Evolutionary conservation across 163 green algal species (phyloP).

Genomic region (Trebouxia gelatinosa): DNA sequence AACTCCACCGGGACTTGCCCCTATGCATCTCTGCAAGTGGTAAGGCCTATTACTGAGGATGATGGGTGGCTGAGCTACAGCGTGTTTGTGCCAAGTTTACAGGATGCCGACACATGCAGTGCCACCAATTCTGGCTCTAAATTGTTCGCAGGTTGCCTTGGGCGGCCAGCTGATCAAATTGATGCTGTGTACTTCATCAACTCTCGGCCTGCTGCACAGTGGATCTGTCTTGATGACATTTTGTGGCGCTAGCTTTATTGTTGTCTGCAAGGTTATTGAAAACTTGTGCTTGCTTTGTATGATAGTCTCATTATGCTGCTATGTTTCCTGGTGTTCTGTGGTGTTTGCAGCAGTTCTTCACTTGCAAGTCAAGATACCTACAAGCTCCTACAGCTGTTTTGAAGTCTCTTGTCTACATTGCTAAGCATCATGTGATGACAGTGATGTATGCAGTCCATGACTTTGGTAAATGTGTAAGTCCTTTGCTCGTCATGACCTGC

Average conservation of each 20-base stretch:
- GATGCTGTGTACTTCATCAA: slow-evolving; percentile 10
- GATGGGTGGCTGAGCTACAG: slow-evolving; percentile 15
- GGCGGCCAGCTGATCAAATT: slow-evolving; percentile 1
- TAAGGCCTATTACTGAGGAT: slow-evolving; percentile 16
- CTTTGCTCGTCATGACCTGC: too few relatives aligned
- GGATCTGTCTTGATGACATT: slow-evolving; percentile 12
- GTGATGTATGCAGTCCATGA: too few relatives aligned
- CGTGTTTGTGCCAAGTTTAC: slow-evolving; percentile 16
- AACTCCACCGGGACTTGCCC: slow-evolving; percentile 9
- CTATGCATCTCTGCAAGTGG: not conserved
- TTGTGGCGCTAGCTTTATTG: slow-evolving; percentile 24
- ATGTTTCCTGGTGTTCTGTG: too few relatives aligned
- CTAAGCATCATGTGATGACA: too few relatives aligned
- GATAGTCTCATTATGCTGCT: too few relatives aligned
- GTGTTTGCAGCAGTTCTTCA: too few relatives aligned
- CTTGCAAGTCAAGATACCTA: too few relatives aligned
- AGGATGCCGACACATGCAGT: slow-evolving; percentile 9
- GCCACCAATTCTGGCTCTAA: not conserved
- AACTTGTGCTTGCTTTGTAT: too few relatives aligned
- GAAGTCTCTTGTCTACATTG: too few relatives aligned
- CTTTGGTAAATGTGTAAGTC: too few relatives aligned
- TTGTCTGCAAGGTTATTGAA: too few relatives aligned
- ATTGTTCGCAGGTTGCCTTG: slow-evolving; percentile 4
- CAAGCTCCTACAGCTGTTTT: too few relatives aligned
- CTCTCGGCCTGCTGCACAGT: slow-evolving; percentile 8